Conservation (phyloP, 2,329 filamentous ascomycete species). For the Tolypocladium endophyticum region DNA sequence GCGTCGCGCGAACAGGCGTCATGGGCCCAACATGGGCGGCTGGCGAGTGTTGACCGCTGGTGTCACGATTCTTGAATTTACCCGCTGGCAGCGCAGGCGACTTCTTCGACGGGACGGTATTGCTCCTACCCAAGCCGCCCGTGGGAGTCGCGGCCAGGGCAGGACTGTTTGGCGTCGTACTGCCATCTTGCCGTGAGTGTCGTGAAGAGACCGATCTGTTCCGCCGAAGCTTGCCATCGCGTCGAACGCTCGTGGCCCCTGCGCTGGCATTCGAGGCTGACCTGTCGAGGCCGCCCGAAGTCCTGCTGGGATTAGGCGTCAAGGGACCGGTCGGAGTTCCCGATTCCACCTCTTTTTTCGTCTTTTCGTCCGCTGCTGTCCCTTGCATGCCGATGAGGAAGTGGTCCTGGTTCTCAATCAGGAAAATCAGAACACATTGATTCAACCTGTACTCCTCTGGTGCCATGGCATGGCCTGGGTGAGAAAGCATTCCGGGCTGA, state of each 20-base stretch:
- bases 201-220: conserved; percentile 92
- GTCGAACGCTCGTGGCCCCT: conserved; percentile 75
- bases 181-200: conserved; percentile 65
- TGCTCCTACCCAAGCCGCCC: conserved; percentile 56
- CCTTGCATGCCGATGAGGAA: conserved; percentile 98
- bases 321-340: conserved; percentile 44
- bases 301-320: conserved; percentile 41
- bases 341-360: conserved; percentile 54
- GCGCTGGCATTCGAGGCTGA: conserved; percentile 84
- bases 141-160: conserved; percentile 42
- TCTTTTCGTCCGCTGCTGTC: conserved; percentile 87
- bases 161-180: conserved; percentile 59
- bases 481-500: conserved; percentile 90
- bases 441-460: conserved; percentile 89
- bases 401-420: conserved; percentile 97
- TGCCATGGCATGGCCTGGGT: conserved; percentile 90
- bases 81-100: conserved; percentile 61
- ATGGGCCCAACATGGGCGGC: conserved; percentile 24
- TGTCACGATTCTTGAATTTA: conserved; percentile 45
- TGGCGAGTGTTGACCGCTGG: conserved; percentile 17
- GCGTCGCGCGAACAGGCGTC: conserved; percentile 19
- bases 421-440: conserved; percentile 92
- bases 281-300: conserved; percentile 37
- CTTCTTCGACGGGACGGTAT: conserved; percentile 86
- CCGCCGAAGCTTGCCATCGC: conserved; percentile 67